A percentile compares a stretch with the other conserved stretches of the same genome.
These are phyloP conservation scores for Aspergillus sclerotioniger DNA, from an alignment of 495 filamentous ascomycete genomes.

Conservation along the genomic window DNA sequence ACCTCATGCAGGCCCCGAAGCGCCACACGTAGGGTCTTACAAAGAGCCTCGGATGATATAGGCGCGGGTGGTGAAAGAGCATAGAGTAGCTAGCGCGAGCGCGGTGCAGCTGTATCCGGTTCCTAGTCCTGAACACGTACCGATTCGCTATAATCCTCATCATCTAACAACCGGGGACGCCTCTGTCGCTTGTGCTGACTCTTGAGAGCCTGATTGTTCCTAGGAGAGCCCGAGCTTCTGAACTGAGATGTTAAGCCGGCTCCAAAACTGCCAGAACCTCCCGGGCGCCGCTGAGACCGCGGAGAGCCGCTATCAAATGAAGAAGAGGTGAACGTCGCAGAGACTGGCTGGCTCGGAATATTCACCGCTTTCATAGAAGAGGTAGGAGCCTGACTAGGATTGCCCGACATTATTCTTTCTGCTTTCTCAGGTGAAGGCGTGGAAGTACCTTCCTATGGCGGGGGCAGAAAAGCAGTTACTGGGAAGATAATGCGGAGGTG, in stretches of 20 bases:
- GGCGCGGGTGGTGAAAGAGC: too few relatives aligned
- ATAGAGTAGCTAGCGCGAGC: neutral
- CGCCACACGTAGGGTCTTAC: too few relatives aligned
- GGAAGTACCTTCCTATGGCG: constrained; percentile 6
- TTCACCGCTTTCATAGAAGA: constrained; percentile 46
- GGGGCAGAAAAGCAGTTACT: constrained; percentile 6
- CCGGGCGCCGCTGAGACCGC: constrained; percentile 59
- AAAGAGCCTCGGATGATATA: too few relatives aligned
- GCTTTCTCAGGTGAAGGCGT: neutral
- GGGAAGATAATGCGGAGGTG: neutral
- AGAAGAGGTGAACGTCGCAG: constrained; percentile 40
- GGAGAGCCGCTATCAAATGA: constrained; percentile 54
- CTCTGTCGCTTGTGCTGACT: constrained; percentile 69
- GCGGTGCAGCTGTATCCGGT: neutral
- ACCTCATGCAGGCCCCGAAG: too few relatives aligned
- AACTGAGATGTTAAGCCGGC: constrained; percentile 51
- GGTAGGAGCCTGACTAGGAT: constrained; percentile 38
- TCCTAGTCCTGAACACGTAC: constrained; percentile 40
- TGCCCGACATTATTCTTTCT: constrained; percentile 48
- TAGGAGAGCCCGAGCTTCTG: constrained; percentile 47
- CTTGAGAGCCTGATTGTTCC: constrained; percentile 72
- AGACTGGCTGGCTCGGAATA: constrained; percentile 34
- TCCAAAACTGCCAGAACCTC: constrained; percentile 63
- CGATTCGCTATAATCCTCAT: constrained; percentile 82
- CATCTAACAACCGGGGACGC: constrained; percentile 58